phyloP scores from a whole-genome alignment of 108 stramenopile species.

The Thalassiosira profunda region DNA sequence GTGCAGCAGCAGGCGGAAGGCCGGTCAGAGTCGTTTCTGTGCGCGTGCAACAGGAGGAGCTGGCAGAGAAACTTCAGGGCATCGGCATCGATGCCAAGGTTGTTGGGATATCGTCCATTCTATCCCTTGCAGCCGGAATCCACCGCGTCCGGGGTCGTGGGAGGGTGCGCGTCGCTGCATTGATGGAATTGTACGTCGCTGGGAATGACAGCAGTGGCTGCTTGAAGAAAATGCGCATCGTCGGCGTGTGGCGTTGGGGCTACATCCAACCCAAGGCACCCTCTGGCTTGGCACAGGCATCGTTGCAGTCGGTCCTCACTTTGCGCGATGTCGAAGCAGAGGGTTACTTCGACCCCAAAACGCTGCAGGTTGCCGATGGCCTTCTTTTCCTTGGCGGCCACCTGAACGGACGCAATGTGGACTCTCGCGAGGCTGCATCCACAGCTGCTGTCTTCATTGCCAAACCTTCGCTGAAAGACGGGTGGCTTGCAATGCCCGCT shows the following conservation, averaged over 20 bases:
- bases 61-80: constrained; percentile 56
- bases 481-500: constrained; percentile 72
- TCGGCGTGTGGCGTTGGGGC: constrained; percentile 90
- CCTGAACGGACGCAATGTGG: too few relatives aligned
- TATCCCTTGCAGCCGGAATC: constrained; percentile 64
- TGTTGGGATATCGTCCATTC: constrained; percentile 53
- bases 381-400: constrained; percentile 84
- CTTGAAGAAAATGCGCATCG: constrained; percentile 45
- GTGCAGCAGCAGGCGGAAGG: too few relatives aligned
- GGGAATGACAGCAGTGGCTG: constrained; percentile 9
- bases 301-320: constrained; percentile 67
- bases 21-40: constrained; percentile 48
- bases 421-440: constrained; percentile 16
- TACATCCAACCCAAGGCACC: too few relatives aligned
- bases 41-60: constrained; percentile 55
- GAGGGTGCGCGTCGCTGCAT: constrained; percentile 69
- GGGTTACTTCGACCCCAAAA: constrained; percentile 53
- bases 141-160: constrained; percentile 59
- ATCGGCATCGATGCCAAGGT: constrained; percentile 44
- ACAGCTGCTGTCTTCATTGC: constrained; percentile 71
- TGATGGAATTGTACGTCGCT: constrained; percentile 52
- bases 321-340: constrained; percentile 55
- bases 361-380: constrained; percentile 70
- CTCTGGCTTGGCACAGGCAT: too few relatives aligned
- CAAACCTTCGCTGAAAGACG: constrained; percentile 73